A percentile compares a stretch with the other conserved stretches of the same genome.
These are phyloP conservation scores for Inga leiocalycina DNA, from an alignment of 306 rosid species.

Conservation along the genomic window DNA sequence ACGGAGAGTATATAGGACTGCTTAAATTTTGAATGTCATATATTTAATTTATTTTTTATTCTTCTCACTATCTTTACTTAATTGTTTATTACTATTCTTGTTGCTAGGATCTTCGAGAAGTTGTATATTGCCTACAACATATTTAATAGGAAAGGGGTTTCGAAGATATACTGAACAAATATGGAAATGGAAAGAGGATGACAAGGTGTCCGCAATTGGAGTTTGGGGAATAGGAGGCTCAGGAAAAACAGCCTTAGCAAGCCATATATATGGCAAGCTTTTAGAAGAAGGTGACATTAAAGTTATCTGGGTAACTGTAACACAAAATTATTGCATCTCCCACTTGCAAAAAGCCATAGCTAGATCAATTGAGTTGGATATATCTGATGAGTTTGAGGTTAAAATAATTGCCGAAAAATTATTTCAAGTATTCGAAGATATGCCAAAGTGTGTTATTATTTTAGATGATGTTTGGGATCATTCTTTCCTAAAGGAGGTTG, in stretches of 20 bases:
- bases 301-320: background rate
- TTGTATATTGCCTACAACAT: background rate
- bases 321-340: background rate
- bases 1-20: too few relatives aligned
- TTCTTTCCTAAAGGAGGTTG: background rate
- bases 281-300: background rate
- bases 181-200: background rate
- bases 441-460: background rate
- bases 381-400: background rate
- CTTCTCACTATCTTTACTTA: too few relatives aligned
- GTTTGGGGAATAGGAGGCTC: background rate
- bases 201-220: background rate
- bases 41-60: background rate
- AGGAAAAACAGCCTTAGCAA: background rate
- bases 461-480: background rate
- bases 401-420: background rate
- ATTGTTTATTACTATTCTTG: background rate
- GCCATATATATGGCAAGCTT: background rate
- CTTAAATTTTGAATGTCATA: too few relatives aligned
- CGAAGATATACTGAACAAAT: background rate
- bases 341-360: background rate
- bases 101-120: background rate
- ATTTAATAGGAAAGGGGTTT: background rate
- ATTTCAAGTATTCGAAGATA: background rate
- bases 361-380: background rate